Conservation (phyloP, 192 early-diverging fungal species). For the Coemansia nantahalensis region DNA sequence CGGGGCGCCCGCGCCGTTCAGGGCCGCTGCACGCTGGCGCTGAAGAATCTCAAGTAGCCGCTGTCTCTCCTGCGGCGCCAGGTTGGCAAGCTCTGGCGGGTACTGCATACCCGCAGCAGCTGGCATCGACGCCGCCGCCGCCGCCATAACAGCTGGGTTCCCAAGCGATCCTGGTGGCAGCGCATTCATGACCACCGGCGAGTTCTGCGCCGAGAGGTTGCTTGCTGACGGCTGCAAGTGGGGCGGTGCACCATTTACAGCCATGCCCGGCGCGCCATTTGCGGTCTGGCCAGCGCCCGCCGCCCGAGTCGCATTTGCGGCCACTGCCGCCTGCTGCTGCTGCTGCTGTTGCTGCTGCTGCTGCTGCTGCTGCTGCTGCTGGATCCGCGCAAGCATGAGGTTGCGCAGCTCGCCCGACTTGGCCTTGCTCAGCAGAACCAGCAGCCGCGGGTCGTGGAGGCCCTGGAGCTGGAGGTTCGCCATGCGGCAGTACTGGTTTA, state of each 20-base stretch:
- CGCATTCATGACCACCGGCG: constrained; percentile 10
- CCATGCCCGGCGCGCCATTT: neutral
- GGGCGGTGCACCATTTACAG: neutral
- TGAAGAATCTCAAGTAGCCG: constrained; percentile 23
- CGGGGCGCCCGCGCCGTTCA: constrained; percentile 7
- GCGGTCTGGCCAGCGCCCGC: constrained; percentile 4
- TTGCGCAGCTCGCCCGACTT: constrained; percentile 30
- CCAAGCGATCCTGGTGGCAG: constrained; percentile 9
- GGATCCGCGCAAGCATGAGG: constrained; percentile 12
- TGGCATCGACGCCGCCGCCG: neutral
- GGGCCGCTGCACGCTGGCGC: constrained; percentile 15
- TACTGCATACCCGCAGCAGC: constrained; percentile 7
- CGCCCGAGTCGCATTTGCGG: neutral
- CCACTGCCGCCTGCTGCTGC: constrained; percentile 11
- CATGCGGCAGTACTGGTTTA: constrained; percentile 27
- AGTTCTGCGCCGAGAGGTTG: constrained; percentile 20
- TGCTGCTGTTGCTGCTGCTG: constrained; percentile 9
- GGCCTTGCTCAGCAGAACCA: constrained; percentile 18
- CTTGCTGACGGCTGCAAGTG: constrained; percentile 8
- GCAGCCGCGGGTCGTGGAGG: constrained; percentile 17
- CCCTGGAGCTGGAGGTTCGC: constrained; percentile 14
- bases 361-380: constrained; percentile 4
- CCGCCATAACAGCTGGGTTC: neutral
- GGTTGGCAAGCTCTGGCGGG: constrained; percentile 19
- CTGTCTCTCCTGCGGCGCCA: constrained; percentile 20